Percentiles rank a stretch among this genome's conserved stretches.
These are phyloP conservation scores for Lachancea quebecensis DNA, from an alignment of 805 yeast genomes.

Conservation along the genomic window DNA sequence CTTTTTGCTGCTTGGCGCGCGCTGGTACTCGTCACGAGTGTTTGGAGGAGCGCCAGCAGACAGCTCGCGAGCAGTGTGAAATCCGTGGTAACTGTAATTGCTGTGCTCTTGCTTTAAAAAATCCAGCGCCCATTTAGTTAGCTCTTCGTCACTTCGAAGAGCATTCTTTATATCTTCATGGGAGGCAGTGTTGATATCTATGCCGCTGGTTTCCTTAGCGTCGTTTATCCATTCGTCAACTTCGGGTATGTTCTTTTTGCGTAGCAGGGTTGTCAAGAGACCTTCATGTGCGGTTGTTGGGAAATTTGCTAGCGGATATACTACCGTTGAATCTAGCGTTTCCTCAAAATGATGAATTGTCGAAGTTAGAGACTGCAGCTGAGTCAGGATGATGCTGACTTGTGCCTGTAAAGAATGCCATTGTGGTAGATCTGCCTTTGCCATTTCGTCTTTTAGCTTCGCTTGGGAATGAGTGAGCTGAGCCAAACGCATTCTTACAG, in stretches of 20 bases:
- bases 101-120: conserved; percentile 47
- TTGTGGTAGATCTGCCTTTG: conserved; percentile 40
- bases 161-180: conserved; percentile 22
- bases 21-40: conserved; percentile 13
- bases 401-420: conserved; percentile 70
- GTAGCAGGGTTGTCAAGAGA: conserved; percentile 69
- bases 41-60: conserved; percentile 17
- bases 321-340: conserved; percentile 58
- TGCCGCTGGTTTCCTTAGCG: conserved; percentile 33
- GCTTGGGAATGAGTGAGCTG: conserved; percentile 55
- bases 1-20: conserved; percentile 11
- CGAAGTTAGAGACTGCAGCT: conserved; percentile 67
- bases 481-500: conserved; percentile 53
- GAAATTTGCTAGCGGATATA: conserved; percentile 75
- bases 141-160: conserved; percentile 47
- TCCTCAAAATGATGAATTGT: conserved; percentile 58
- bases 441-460: conserved; percentile 48
- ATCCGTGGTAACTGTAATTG: conserved; percentile 55
- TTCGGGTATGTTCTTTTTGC: conserved; percentile 87
- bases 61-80: conserved; percentile 45
- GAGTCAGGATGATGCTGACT: conserved; percentile 75
- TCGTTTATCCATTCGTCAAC: conserved; percentile 76
- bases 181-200: conserved; percentile 23
- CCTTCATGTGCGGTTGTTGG: conserved; percentile 83
- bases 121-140: conserved; percentile 62